Conservation (phyloP, 108 stramenopile species). For the Asterionellopsis glacialis region DNA sequence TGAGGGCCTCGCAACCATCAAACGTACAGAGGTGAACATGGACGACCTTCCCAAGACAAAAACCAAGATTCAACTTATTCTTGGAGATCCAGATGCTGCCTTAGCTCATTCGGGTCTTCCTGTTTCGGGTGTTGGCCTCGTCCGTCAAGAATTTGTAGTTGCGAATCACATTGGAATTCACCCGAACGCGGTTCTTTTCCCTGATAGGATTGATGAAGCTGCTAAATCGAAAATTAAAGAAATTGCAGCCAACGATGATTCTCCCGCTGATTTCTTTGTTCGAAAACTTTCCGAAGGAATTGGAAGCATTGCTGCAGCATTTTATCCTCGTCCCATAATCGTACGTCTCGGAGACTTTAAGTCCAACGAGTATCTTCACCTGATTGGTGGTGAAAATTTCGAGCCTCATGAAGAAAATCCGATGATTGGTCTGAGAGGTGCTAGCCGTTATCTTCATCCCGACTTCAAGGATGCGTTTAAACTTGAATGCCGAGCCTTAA, state of each 20-base stretch:
- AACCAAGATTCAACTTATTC: slow-evolving; percentile 39
- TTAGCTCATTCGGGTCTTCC: slow-evolving; percentile 27
- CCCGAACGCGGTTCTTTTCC: slow-evolving; percentile 29
- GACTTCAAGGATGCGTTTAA: slow-evolving; percentile 33
- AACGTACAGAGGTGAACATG: slow-evolving; percentile 22
- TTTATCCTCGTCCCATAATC: slow-evolving; percentile 38
- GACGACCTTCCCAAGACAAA: slow-evolving; percentile 24
- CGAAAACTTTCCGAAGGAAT: slow-evolving; percentile 26
- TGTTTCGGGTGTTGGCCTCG: slow-evolving; percentile 30
- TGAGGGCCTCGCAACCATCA: slow-evolving; percentile 8
- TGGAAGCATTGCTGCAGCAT: slow-evolving; percentile 37
- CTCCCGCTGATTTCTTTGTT: slow-evolving; percentile 35
- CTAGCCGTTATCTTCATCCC: slow-evolving; percentile 29
- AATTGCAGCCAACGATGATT: slow-evolving; percentile 20
- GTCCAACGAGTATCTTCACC: slow-evolving; percentile 31
- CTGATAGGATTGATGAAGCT: slow-evolving; percentile 20
- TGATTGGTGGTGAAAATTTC: slow-evolving; percentile 39
- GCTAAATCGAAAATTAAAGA: slow-evolving; percentile 18
- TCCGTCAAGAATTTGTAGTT: slow-evolving; percentile 29
- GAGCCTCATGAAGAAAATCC: slow-evolving; percentile 50
- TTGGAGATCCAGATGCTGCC: slow-evolving; percentile 41
- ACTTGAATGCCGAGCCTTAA: slow-evolving; percentile 36
- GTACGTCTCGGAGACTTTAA: slow-evolving; percentile 46
- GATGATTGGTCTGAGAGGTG: slow-evolving; percentile 39
- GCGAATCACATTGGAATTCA: slow-evolving; percentile 34